These are phyloP conservation scores for Aspergillus phoenicis DNA, from an alignment of 2,329 filamentous ascomycete species.

Conservation along the genomic window DNA sequence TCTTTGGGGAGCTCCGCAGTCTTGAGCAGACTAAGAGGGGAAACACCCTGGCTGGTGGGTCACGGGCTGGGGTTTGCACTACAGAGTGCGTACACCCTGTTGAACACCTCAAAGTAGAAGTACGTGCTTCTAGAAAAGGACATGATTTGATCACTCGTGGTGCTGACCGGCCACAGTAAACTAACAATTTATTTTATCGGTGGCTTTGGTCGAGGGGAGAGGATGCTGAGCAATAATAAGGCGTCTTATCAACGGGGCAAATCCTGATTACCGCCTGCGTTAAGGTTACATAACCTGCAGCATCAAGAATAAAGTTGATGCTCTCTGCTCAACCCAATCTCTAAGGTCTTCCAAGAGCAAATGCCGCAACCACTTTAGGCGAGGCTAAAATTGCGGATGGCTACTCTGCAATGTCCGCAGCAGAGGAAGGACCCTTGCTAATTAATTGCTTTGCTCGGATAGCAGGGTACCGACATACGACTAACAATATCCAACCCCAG, in stretches of 20 bases:
- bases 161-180: background rate
- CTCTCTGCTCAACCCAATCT: background rate
- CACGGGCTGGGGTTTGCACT: background rate
- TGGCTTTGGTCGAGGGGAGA: background rate
- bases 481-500: background rate
- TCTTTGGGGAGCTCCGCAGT: conserved; percentile 11
- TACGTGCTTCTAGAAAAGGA: background rate
- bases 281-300: conserved; percentile 9
- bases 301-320: conserved; percentile 8
- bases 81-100: background rate
- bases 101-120: background rate
- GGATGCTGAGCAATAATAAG: background rate
- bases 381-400: background rate
- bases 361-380: background rate
- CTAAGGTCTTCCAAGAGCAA: background rate
- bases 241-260: conserved; percentile 1
- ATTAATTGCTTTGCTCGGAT: too few relatives aligned
- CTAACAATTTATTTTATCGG: background rate
- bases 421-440: background rate
- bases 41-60: conserved; percentile 2
- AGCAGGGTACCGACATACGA: too few relatives aligned
- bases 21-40: conserved; percentile 3
- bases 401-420: background rate
- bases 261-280: background rate
- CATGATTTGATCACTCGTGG: background rate